These are phyloP conservation scores for Neoarthrinium moseri DNA, from an alignment of 2,329 filamentous ascomycete species.

Conservation along the genomic window DNA sequence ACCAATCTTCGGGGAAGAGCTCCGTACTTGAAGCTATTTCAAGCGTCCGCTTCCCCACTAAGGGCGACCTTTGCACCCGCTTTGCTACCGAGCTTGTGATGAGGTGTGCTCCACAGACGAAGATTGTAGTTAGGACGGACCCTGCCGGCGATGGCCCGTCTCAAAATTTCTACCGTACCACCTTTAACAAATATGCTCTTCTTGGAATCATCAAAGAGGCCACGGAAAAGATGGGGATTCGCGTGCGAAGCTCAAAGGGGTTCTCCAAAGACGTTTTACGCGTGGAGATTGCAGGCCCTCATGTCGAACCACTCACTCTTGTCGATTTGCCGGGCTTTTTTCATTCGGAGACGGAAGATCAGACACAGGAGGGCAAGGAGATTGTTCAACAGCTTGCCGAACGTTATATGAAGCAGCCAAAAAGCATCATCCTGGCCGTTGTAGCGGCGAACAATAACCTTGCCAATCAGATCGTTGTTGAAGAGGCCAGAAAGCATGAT, in stretches of 20 bases:
- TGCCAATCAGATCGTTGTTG: constrained; percentile 53
- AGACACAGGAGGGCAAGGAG: constrained; percentile 27
- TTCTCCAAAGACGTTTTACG: constrained; percentile 47
- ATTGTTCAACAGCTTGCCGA: constrained; percentile 38
- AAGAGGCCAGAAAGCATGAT: constrained; percentile 25
- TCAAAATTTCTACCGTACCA: constrained; percentile 28
- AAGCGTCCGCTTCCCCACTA: constrained; percentile 56
- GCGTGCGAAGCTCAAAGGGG: constrained; percentile 17
- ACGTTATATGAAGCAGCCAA: constrained; percentile 48
- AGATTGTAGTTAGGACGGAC: constrained; percentile 41
- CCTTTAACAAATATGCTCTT: constrained; percentile 39
- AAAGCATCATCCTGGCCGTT: constrained; percentile 55
- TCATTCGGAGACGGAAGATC: constrained; percentile 27
- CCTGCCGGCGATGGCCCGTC: constrained; percentile 11
- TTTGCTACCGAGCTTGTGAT: constrained; percentile 62
- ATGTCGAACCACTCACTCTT: constrained; percentile 45
- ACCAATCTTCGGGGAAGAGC: constrained; percentile 62
- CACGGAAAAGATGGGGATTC: constrained; percentile 46
- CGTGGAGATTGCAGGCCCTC: constrained; percentile 43
- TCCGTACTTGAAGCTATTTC: constrained; percentile 65
- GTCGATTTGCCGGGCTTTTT: constrained; percentile 54
- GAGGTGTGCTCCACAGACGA: constrained; percentile 33
- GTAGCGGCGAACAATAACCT: constrained; percentile 49
- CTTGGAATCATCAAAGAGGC: constrained; percentile 50
- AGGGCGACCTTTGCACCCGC: constrained; percentile 55